These are phyloP conservation scores for Gypsophila paniculata DNA, from an alignment of 179 eudicot species.

Conservation along the genomic window DNA sequence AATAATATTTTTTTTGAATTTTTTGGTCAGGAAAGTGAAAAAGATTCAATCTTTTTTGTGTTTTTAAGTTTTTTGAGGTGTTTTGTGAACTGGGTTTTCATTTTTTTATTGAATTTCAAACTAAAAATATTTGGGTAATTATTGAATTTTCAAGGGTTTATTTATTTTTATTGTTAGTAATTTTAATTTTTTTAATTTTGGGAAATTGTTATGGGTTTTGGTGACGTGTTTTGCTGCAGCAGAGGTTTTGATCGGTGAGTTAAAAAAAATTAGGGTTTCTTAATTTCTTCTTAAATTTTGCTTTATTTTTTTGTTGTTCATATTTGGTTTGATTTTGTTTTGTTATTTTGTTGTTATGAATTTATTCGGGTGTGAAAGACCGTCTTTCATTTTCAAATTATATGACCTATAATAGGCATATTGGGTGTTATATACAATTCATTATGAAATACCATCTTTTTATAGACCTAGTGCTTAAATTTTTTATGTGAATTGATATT, in stretches of 20 bases:
- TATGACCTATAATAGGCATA: no score
- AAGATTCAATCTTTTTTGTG: slow-evolving; percentile 7
- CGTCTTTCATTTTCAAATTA: no score
- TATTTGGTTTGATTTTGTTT: background rate
- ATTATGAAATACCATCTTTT: no score
- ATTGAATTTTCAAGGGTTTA: background rate
- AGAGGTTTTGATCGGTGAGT: slow-evolving; percentile 55
- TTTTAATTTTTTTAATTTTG: background rate
- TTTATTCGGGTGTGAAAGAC: no score
- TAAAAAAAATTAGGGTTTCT: background rate
- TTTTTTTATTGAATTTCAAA: background rate
- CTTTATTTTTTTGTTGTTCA: background rate
- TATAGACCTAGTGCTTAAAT: background rate
- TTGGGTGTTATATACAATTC: no score
- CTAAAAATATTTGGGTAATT: background rate
- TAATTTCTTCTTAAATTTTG: slow-evolving; percentile 3
- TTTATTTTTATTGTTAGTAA: background rate
- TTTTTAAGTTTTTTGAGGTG: background rate
- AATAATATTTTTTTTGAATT: background rate
- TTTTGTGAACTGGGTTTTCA: slow-evolving; percentile 16
- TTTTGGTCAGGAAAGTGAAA: background rate
- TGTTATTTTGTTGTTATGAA: background rate
- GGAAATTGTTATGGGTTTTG: slow-evolving; percentile 35
- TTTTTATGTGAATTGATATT: slow-evolving; percentile 5
- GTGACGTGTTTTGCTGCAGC: slow-evolving; percentile 50